Conservation (phyloP, 78 protist genomes). For the Dictyostelium brefeldianum region DNA sequence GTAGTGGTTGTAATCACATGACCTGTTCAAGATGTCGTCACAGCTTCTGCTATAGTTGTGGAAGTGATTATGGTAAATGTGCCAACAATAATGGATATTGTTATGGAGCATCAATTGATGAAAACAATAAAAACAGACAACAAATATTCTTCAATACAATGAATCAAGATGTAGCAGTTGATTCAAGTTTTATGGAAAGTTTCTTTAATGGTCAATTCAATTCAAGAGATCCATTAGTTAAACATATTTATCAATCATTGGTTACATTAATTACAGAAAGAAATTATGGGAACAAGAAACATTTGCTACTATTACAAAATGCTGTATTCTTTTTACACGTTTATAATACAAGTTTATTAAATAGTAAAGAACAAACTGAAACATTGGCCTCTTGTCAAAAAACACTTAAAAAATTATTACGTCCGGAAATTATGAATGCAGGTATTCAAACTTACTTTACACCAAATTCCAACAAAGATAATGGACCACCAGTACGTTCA, state of each 20-base stretch:
- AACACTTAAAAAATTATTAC: neutral
- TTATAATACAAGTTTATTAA: neutral
- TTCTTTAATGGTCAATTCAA: neutral
- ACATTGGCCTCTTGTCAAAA: neutral
- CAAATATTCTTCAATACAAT: neutral
- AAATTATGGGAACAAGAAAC: neutral
- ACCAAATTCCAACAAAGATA: too few species aligned
- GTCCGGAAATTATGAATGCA: neutral
- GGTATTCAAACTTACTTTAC: too few species aligned
- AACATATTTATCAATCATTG: neutral
- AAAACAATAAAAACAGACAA: neutral
- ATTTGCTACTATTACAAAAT: neutral
- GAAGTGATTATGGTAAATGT: neutral
- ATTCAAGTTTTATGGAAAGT: neutral
- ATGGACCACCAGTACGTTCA: slow-evolving; percentile 4
- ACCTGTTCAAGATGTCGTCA: slow-evolving; percentile 57
- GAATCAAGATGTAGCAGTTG: neutral
- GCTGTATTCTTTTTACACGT: neutral
- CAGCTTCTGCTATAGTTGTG: slow-evolving; percentile 78
- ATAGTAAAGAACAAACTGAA: neutral
- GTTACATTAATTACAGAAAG: neutral
- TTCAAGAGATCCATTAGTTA: neutral
- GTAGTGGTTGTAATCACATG: slow-evolving; percentile 85
- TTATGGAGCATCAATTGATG: neutral
- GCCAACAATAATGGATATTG: neutral